These are phyloP conservation scores for Fusarium haematococcum DNA, from an alignment of 2,329 filamentous ascomycete genomes.

Conservation along the genomic window DNA sequence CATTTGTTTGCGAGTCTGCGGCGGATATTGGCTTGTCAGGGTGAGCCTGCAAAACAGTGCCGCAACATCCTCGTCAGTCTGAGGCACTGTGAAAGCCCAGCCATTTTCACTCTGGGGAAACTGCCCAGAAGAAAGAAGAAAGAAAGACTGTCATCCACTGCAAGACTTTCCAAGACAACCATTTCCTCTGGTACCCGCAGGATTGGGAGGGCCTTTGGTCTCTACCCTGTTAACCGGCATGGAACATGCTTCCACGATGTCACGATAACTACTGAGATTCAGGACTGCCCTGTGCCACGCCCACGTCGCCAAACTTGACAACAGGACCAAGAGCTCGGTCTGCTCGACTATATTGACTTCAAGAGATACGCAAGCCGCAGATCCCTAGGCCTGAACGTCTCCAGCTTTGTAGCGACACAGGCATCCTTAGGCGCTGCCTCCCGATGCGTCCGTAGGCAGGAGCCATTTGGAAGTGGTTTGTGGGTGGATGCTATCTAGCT, in stretches of 20 bases:
- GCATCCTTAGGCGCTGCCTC: neutral
- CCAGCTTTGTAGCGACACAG: neutral
- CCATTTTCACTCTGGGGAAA: neutral
- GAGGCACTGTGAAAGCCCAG: neutral
- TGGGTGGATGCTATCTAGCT: neutral
- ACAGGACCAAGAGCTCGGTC: neutral
- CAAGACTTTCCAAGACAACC: neutral
- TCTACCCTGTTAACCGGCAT: neutral
- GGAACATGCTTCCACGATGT: neutral
- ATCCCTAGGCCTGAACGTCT: neutral
- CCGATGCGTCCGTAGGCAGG: neutral
- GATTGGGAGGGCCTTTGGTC: neutral
- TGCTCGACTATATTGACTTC: neutral
- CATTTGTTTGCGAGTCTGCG: neutral
- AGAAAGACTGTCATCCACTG: neutral
- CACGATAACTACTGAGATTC: neutral
- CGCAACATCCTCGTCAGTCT: neutral
- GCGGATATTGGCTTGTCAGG: neutral
- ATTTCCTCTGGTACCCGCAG: neutral
- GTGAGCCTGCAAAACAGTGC: neutral
- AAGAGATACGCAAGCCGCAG: neutral
- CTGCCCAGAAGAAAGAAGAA: neutral
- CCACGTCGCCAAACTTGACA: neutral
- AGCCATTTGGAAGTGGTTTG: neutral
- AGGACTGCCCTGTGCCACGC: neutral